These are phyloP conservation scores for Globisporangium takayamanum DNA, from an alignment of 352 stramenopile genomes.

Conservation along the genomic window DNA sequence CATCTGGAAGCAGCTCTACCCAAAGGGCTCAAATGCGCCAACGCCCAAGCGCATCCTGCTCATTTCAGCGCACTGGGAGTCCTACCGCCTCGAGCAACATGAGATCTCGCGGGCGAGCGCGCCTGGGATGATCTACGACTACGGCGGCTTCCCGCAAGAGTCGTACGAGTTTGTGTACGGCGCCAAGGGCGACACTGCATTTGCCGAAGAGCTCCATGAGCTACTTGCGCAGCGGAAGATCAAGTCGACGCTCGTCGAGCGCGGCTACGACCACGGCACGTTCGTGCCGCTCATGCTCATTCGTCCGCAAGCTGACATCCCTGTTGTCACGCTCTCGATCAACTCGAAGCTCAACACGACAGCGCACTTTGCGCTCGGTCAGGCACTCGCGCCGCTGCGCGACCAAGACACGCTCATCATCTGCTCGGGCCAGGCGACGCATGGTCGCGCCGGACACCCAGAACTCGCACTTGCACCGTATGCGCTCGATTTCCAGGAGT, in stretches of 20 bases:
- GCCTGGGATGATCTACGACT: conserved; percentile 82
- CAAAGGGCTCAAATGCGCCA: conserved; percentile 16
- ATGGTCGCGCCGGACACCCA: conserved; percentile 13
- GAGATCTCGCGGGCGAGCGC: conserved; percentile 48
- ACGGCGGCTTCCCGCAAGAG: conserved; percentile 79
- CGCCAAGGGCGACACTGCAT: conserved; percentile 49
- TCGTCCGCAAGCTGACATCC: conserved; percentile 75
- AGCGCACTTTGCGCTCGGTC: conserved; percentile 61
- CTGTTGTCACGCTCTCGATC: conserved; percentile 82
- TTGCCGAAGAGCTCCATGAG: conserved; percentile 58
- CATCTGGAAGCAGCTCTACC: conserved; percentile 47
- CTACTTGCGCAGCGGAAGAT: conserved; percentile 58
- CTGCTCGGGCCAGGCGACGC: conserved; percentile 63
- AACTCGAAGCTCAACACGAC: conserved; percentile 41
- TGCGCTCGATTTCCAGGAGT: conserved; percentile 33
- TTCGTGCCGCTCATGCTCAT: conserved; percentile 88
- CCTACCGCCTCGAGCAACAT: conserved; percentile 30
- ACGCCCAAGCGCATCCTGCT: conserved; percentile 69
- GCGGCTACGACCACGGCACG: conserved; percentile 86
- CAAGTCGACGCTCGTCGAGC: conserved; percentile 30
- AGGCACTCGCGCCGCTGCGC: conserved; percentile 50
- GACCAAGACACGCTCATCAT: conserved; percentile 78
- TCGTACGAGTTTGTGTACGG: conserved; percentile 79
- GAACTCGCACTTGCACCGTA: conserved; percentile 5
- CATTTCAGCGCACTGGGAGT: conserved; percentile 85